Conservation (phyloP, 164 flowering plant species). For the Stephania cephalantha region DNA sequence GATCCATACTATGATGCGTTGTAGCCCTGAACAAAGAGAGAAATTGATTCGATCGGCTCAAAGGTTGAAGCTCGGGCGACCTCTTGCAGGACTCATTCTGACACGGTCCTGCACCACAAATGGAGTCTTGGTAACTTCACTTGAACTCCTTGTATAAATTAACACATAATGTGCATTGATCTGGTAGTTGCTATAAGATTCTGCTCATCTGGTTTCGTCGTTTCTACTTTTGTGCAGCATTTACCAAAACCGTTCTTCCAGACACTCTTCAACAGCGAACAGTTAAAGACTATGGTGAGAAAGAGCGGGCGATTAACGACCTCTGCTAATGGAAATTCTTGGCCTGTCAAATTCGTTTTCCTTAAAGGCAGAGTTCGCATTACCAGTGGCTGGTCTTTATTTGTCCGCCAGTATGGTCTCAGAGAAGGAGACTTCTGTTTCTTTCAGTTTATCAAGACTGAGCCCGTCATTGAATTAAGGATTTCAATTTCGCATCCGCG, state of each 20-base stretch:
- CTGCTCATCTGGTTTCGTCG: neutral
- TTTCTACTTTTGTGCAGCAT: neutral
- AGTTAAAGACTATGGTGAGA: neutral
- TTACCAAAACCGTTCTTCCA: neutral
- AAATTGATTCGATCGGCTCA: neutral
- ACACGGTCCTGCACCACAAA: neutral
- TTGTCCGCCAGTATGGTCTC: neutral
- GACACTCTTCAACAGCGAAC: neutral
- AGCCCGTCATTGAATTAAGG: neutral
- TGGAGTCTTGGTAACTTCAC: neutral
- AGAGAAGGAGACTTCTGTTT: conserved; percentile 3
- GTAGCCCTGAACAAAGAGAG: neutral
- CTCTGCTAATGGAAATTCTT: neutral
- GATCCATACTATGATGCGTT: neutral
- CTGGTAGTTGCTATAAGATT: neutral
- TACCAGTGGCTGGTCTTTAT: neutral
- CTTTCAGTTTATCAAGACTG: neutral
- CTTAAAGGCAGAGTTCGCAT: neutral
- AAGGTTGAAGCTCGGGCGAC: neutral
- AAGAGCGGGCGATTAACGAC: neutral
- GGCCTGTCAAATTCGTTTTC: neutral
- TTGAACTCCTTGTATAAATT: too few species aligned
- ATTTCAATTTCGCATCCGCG: neutral
- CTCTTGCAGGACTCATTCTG: neutral
- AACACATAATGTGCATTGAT: neutral